phyloP scores from a whole-genome alignment of 2,329 filamentous ascomycete species.

The Mollisiaceae sp. region DNA sequence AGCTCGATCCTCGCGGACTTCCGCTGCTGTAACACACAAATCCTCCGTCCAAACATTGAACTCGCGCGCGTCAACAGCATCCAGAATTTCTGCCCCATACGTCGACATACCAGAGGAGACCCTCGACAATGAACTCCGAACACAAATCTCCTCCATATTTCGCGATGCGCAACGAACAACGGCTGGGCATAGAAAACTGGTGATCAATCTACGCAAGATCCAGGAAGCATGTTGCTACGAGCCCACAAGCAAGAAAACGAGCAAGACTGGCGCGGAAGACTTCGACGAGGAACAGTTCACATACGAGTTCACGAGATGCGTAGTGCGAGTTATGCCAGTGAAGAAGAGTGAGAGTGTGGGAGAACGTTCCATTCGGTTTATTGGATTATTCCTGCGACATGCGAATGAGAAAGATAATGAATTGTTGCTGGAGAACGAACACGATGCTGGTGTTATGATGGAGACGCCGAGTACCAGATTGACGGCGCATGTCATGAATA shows the following conservation, averaged over 20 bases:
- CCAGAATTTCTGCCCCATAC: constrained; percentile 44
- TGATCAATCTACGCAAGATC: constrained; percentile 85
- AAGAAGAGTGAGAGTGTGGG: constrained; percentile 92
- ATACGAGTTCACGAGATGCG: constrained; percentile 80
- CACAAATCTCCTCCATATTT: constrained; percentile 75
- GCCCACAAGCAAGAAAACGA: constrained; percentile 58
- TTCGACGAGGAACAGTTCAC: constrained; percentile 90
- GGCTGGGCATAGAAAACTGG: constrained; percentile 87
- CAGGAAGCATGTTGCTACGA: constrained; percentile 84
- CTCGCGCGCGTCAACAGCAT: constrained; percentile 48
- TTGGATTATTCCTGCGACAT: constrained; percentile 84
- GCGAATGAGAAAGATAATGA: constrained; percentile 73
- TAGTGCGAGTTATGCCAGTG: constrained; percentile 80
- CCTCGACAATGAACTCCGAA: constrained; percentile 71
- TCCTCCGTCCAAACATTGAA: constrained; percentile 46
- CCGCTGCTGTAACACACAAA: constrained; percentile 47
- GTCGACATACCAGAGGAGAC: constrained; percentile 72
- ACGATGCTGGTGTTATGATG: constrained; percentile 72
- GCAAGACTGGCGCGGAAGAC: constrained; percentile 60
- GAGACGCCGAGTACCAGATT: constrained; percentile 87
- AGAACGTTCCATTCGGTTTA: constrained; percentile 83
- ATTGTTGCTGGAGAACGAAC: constrained; percentile 64
- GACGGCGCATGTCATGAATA: constrained; percentile 73
- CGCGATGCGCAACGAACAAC: constrained; percentile 86
- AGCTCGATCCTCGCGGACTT: constrained; percentile 46